phyloP scores from a whole-genome alignment of 441 rosid genomes.

The Biscutella laevigata region DNA sequence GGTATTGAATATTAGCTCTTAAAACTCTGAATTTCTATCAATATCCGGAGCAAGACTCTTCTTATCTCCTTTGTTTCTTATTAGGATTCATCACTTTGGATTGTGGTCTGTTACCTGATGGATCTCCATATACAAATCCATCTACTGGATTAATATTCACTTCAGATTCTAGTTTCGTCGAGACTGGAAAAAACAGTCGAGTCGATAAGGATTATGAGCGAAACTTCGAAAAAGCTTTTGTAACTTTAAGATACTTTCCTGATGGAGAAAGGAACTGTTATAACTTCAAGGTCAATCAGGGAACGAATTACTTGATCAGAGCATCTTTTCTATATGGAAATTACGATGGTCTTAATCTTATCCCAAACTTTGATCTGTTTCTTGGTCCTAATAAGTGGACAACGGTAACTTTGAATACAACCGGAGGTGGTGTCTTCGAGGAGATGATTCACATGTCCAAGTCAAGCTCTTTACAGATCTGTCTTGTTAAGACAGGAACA shows the following conservation, averaged over 20 bases:
- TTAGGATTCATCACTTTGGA: conserved; percentile 49
- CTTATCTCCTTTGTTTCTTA: background rate
- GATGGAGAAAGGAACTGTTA: conserved; percentile 39
- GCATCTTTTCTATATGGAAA: conserved; percentile 39
- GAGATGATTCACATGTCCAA: conserved; percentile 33
- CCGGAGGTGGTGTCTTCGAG: background rate
- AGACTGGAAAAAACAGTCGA: conserved; percentile 21
- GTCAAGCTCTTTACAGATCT: conserved; percentile 22
- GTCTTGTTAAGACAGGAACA: conserved; percentile 35
- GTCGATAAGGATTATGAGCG: conserved; percentile 15
- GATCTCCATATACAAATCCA: conserved; percentile 12
- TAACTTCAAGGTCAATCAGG: conserved; percentile 20
- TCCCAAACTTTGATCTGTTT: conserved; percentile 31
- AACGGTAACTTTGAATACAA: conserved; percentile 7
- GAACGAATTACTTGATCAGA: conserved; percentile 30
- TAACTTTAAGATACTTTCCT: conserved; percentile 33
- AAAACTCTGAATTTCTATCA: no score
- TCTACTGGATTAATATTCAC: conserved; percentile 23
- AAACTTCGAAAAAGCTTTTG: background rate
- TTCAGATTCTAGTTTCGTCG: conserved; percentile 26
- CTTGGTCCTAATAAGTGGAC: conserved; percentile 37
- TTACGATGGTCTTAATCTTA: conserved; percentile 16
- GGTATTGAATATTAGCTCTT: conserved; percentile 20
- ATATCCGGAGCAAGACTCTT: no score
- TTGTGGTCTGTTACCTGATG: conserved; percentile 30